Percentiles rank a stretch among this genome's conserved stretches.
These are phyloP conservation scores for Xanthoceras sorbifolium DNA, from an alignment of 345 rosid genomes.

Conservation along the genomic window DNA sequence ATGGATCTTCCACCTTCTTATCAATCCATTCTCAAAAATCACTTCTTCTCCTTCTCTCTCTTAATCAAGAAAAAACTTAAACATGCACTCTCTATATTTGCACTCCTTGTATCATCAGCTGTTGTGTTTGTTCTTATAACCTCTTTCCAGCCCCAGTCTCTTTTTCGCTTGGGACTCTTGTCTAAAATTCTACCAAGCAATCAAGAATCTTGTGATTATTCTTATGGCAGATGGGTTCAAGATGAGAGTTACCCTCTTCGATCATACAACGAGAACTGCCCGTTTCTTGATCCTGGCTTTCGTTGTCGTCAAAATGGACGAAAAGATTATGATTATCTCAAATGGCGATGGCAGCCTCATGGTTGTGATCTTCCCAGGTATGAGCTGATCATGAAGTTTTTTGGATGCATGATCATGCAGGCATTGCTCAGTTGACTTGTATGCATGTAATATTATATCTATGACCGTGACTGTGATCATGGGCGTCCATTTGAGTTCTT, in stretches of 20 bases:
- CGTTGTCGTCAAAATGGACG: constrained; percentile 68
- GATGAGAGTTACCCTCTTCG: constrained; percentile 30
- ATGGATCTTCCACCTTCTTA: constrained; percentile 37
- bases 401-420: constrained; percentile 6
- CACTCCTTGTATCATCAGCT: constrained; percentile 40
- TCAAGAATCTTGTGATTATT: constrained; percentile 50
- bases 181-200: not conserved
- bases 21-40: constrained; percentile 20
- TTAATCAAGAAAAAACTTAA: constrained; percentile 39
- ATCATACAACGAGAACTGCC: constrained; percentile 61
- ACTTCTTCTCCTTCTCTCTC: constrained; percentile 24
- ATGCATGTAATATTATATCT: too few species aligned
- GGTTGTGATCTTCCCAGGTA: constrained; percentile 84
- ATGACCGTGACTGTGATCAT: not conserved
- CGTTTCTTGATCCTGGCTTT: constrained; percentile 84
- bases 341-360: constrained; percentile 92
- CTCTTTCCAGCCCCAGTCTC: constrained; percentile 14
- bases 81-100: constrained; percentile 28
- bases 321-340: constrained; percentile 54
- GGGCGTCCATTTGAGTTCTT: not conserved
- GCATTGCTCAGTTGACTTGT: not conserved
- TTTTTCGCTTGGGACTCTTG: constrained; percentile 32
- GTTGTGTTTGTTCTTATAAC: constrained; percentile 25
- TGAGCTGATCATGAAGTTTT: not conserved
- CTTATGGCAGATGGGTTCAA: constrained; percentile 69